Conservation (phyloP, 148 eudicot species). For the Chenopodium suecicum region DNA sequence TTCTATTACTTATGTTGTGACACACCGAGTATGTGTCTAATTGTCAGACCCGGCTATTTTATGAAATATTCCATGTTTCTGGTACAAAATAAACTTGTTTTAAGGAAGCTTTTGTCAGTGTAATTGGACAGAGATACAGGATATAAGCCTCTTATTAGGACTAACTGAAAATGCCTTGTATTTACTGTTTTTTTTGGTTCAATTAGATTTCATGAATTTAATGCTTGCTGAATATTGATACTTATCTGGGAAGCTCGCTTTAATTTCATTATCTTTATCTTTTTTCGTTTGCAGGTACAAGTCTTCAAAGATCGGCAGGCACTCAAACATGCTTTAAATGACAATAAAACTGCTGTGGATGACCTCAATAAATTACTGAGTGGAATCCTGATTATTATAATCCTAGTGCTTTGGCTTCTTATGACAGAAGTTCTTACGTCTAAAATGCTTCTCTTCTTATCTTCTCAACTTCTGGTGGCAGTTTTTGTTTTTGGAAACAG, state of each 20-base stretch:
- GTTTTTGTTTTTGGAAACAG: conserved; percentile 73
- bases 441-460: conserved; percentile 55
- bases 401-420: conserved; percentile 56
- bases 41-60: no score
- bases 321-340: conserved; percentile 71
- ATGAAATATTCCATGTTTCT: no score
- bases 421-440: conserved; percentile 56
- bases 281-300: conserved; percentile 47
- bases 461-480: conserved; percentile 72
- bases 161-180: background rate
- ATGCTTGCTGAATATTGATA: background rate
- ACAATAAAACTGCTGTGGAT: conserved; percentile 79
- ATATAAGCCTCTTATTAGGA: background rate
- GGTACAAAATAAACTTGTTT: no score
- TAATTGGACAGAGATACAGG: no score
- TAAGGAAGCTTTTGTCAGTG: no score
- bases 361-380: conserved; percentile 58
- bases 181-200: no score
- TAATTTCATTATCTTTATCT: background rate
- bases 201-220: background rate
- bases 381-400: conserved; percentile 39
- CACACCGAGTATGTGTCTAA: no score
- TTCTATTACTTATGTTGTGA: no score
- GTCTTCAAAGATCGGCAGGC: conserved; percentile 65
- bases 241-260: background rate